Conservation (phyloP, 352 stramenopile genomes). For the Thalassiosira ordinaria region DNA sequence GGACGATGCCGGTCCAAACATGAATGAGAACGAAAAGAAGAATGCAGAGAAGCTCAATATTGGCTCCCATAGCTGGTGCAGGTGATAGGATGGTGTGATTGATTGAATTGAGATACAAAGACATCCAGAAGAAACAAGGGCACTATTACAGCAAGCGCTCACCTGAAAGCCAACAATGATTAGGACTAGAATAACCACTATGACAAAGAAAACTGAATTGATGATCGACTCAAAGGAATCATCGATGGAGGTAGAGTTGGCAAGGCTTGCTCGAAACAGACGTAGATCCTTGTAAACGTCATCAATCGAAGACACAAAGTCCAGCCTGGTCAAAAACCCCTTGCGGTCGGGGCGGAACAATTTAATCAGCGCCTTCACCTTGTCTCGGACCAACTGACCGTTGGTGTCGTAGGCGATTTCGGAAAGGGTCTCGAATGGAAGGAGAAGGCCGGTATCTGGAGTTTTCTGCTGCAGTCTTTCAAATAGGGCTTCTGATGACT, state of each 20-base stretch:
- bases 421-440: constrained; percentile 66
- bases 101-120: not conserved
- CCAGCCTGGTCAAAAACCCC: constrained; percentile 56
- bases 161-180: constrained; percentile 55
- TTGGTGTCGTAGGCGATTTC: constrained; percentile 43
- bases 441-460: not conserved
- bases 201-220: constrained; percentile 59
- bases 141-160: not conserved
- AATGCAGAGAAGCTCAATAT: constrained; percentile 51
- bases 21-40: constrained; percentile 75
- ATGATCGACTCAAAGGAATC: constrained; percentile 56
- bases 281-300: constrained; percentile 71
- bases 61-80: constrained; percentile 33
- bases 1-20: constrained; percentile 62
- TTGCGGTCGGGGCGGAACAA: constrained; percentile 70
- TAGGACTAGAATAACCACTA: constrained; percentile 46
- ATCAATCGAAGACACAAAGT: constrained; percentile 75
- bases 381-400: constrained; percentile 53
- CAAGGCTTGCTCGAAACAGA: constrained; percentile 71
- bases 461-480: constrained; percentile 36
- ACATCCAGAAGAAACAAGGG: not conserved
- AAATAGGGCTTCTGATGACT: constrained; percentile 52
- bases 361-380: constrained; percentile 59
- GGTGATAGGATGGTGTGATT: constrained; percentile 30
- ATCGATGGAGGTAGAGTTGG: constrained; percentile 72